Evolutionary conservation across 768 basidiomycete species (phyloP).

Genomic region (Leccinum variicolor): DNA sequence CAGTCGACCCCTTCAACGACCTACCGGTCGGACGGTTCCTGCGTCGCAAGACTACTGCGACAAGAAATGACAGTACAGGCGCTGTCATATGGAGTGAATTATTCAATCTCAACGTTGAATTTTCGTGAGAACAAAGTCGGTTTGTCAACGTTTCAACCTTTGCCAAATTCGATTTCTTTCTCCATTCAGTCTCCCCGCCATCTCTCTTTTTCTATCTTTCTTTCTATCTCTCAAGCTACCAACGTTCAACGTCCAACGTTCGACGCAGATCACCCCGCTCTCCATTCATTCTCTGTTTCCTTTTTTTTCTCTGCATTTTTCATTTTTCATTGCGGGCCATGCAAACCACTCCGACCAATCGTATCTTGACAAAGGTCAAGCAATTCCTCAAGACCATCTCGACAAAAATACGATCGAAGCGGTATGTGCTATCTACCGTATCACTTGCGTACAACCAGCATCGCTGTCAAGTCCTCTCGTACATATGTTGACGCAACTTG

Average conservation of each 20-base stretch:
- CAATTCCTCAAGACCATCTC: conserved; percentile 17
- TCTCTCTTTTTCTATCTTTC: neutral
- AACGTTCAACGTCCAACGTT: neutral
- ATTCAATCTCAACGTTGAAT: no score
- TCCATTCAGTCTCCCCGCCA: neutral
- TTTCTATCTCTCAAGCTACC: neutral
- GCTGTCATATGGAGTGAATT: neutral
- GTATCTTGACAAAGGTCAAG: conserved; percentile 18
- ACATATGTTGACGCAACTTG: conserved; percentile 2
- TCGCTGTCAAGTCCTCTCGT: neutral
- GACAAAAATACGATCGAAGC: conserved; percentile 8
- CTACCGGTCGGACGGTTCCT: neutral
- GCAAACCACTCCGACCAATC: conserved; percentile 6
- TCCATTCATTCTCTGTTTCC: neutral
- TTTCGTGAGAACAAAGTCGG: conserved; percentile 5
- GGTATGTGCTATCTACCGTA: conserved; percentile 21
- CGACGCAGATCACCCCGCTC: neutral
- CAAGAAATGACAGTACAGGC: neutral
- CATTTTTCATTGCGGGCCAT: conserved; percentile 8
- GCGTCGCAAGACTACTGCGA: neutral
- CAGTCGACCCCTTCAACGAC: neutral
- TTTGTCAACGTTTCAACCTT: neutral
- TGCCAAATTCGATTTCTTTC: neutral
- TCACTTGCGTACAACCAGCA: neutral
- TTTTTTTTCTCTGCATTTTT: neutral